Base-by-base conservation (phyloP, 345 rosid genomes). In the Erucastrum elatum region DNA sequence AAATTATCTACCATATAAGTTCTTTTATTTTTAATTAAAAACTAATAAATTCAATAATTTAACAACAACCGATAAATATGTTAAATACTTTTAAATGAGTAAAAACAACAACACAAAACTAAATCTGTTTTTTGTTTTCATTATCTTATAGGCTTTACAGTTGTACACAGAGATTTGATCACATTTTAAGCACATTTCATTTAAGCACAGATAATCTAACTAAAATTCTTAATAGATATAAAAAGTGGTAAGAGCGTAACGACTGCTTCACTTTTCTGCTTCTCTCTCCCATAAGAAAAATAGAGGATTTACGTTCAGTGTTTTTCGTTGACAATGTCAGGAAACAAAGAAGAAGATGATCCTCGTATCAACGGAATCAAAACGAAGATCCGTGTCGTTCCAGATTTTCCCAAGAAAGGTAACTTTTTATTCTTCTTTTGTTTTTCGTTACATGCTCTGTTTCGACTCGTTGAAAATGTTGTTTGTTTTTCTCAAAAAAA, bases 351-450 rank as follows among this genome's bases (percentile, higher is more conserved):
- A 56, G 74, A 68, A 56, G 77, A 85, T 62, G 96, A 91, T 81
- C 89, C 96, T 84, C 94, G 96, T 75, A 86, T 92, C 80, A 80
- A 80, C 35, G 92, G 84, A 79, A 90, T 91, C 83, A 85, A 91
- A 81, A 82, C 84, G 71, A 87, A 80, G 89, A 91, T 91, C 82
- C 94, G 97, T 26, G 97, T 91, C 69, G 93, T 91, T 82, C 97
- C 97, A 37, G 55, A 91, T 87, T 91, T 91, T 70, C 97, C 97
- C 58, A 88, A 91, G 80, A 85, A 86, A 86, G 97, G 97, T 91
- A 39, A 4, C 8, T 39, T 70, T 8, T 21, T 17, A 11, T 59
- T 25, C n/a, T n/a, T n/a, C n/a, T n/a, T n/a, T n/a, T n/a, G n/a
- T n/a, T n/a, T n/a, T n/a, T n/a, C n/a, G n/a, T n/a, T n/a, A n/a